Evolutionary conservation across 306 rosid species (phyloP).

Genomic region (Albizia julibrissin): DNA sequence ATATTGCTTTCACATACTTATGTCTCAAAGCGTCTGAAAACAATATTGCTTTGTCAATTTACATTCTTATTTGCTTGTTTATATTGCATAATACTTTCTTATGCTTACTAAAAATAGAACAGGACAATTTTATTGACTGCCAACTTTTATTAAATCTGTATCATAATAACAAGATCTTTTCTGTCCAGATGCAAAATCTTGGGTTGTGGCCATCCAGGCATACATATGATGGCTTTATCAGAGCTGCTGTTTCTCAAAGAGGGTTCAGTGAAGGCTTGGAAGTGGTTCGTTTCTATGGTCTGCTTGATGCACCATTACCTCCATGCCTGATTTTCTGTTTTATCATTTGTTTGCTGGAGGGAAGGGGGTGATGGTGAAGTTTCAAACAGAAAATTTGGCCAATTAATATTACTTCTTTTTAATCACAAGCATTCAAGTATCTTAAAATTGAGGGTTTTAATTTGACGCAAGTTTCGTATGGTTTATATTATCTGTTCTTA

Average conservation of each 20-base stretch:
- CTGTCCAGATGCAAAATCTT: constrained; percentile 73
- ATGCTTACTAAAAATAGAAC: neutral
- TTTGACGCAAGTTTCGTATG: constrained; percentile 25
- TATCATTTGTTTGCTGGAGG: neutral
- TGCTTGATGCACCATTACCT: constrained; percentile 14
- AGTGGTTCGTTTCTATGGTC: constrained; percentile 53
- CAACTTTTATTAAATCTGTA: constrained; percentile 33
- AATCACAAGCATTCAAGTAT: constrained; percentile 4
- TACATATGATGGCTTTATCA: constrained; percentile 64
- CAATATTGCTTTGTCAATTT: constrained; percentile 12
- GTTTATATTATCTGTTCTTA: constrained; percentile 15
- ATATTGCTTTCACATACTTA: constrained; percentile 13
- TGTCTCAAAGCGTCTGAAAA: constrained; percentile 8
- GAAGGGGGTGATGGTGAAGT: constrained; percentile 13
- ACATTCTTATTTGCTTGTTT: neutral
- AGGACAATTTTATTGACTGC: constrained; percentile 19
- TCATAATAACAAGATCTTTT: constrained; percentile 44
- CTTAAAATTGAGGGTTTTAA: constrained; percentile 31
- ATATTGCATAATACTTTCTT: constrained; percentile 8
- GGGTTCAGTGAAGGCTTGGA: constrained; percentile 55
- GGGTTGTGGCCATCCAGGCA: constrained; percentile 69
- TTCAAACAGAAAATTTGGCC: constrained; percentile 19
- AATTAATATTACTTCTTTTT: neutral
- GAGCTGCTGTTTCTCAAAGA: constrained; percentile 55
- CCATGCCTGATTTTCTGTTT: constrained; percentile 10